Base-by-base conservation (phyloP, 805 yeast species). In the Zygosaccharomyces pseudorouxii region DNA sequence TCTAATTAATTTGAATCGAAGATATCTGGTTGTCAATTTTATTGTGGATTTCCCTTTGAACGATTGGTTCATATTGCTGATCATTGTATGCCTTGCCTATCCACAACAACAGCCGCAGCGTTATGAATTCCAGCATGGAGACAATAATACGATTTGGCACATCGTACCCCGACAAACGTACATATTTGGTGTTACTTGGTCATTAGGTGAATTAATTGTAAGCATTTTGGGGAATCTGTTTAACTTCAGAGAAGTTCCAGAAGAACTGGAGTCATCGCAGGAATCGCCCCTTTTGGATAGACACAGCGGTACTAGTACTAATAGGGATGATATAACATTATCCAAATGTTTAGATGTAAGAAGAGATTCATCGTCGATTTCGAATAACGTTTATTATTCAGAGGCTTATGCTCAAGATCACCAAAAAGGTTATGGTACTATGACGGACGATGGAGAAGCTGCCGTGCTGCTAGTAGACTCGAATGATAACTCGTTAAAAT, bases 151-250 rank as follows among this genome's bases (percentile, higher is more conserved):
- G 44, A 19, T 46, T 20, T 72, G 74, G 73, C 72, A 71, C 42
- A 60, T 72, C n/a, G 68, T 69, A 2, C 73, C 70, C 37, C 62
- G 70, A 40, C 73, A 71, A 53, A 64, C 71, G 1, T 71, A 61
- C 46, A 48, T 71, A 6, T 71, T 71, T 51, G 76, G 74, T 3
- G 53, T 68, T 10, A 60, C 62, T 1, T 71, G 72, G 67, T 60
- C 71, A 28, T 33, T 70, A 9, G 62, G 63, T 35, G 74, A 71
- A 44, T 53, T 68, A 3, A 45, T 63, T 22, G 52, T 63, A 12
- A 53, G 67, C 28, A 49, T 65, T 2, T 27, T 59, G 6, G 59
- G 55, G 11, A 60, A 60, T 38, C 35, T 65, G 25, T 57, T 59
- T 33, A 50, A 48, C 38, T 67, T 55, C 42, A 62, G 58, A 49